A percentile compares a stretch with the other conserved stretches of the same genome.
Evolutionary conservation across 2,329 filamentous ascomycete species (phyloP).

Genomic region (Fusarium euwallaceae): DNA sequence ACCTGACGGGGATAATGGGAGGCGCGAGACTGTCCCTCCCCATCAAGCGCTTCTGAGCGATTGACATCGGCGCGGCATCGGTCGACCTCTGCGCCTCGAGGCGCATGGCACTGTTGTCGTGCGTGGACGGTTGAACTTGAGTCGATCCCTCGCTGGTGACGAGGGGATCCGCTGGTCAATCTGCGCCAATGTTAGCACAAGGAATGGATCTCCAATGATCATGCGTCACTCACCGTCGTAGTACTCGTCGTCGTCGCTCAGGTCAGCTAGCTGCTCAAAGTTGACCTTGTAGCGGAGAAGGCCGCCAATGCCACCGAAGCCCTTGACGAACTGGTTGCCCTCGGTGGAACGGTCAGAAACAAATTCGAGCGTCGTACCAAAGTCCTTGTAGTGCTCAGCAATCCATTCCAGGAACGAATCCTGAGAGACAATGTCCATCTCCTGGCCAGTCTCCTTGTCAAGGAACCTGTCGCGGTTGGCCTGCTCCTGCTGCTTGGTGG

Average conservation of each 20-base stretch:
- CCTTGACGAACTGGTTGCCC: slow-evolving; percentile 99
- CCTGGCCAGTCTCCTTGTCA: slow-evolving; percentile 94
- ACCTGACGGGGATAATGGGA: slow-evolving; percentile 62
- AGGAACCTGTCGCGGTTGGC: slow-evolving; percentile 85
- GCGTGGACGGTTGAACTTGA: slow-evolving; percentile 69
- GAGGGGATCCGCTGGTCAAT: slow-evolving; percentile 94
- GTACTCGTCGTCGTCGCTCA: slow-evolving; percentile 95
- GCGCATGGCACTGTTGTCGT: slow-evolving; percentile 57
- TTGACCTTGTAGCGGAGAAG: slow-evolving; percentile 99
- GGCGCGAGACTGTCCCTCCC: slow-evolving; percentile 61
- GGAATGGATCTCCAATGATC: neutral
- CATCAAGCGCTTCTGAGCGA: slow-evolving; percentile 62
- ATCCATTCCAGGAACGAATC: slow-evolving; percentile 99
- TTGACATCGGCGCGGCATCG: slow-evolving; percentile 61
- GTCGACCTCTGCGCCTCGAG: slow-evolving; percentile 56
- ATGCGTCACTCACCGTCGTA: slow-evolving; percentile 70
- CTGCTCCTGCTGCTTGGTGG: slow-evolving; percentile 82
- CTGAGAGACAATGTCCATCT: slow-evolving; percentile 94
- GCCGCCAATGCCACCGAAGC: slow-evolving; percentile 97
- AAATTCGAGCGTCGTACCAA: slow-evolving; percentile 95
- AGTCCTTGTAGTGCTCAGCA: slow-evolving; percentile 98
- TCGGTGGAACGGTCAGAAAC: slow-evolving; percentile 97
- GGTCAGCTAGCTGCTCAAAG: slow-evolving; percentile 97
- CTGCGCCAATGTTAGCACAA: slow-evolving; percentile 54
- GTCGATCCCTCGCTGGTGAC: slow-evolving; percentile 85